Conservation (phyloP, 148 eudicot species). For the Cornus suecica region DNA sequence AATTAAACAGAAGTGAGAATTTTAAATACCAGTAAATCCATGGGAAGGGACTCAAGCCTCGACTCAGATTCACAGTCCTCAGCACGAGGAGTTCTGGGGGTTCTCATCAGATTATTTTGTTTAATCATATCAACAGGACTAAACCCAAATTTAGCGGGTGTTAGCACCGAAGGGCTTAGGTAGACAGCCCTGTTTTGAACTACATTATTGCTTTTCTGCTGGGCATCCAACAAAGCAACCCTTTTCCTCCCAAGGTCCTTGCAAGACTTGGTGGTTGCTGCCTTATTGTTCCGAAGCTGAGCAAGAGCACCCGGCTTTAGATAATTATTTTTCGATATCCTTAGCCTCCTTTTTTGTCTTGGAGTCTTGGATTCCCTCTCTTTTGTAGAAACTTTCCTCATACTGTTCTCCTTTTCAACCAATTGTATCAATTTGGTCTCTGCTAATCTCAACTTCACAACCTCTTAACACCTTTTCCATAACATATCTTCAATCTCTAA, state of each 20-base stretch:
- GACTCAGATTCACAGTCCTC: slow-evolving; percentile 53
- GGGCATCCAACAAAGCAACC: slow-evolving; percentile 48
- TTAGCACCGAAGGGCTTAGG: slow-evolving; percentile 39
- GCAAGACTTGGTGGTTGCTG: slow-evolving; percentile 50
- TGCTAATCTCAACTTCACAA: background rate
- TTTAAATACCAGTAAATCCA: slow-evolving; percentile 74
- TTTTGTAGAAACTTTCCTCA: slow-evolving; percentile 73
- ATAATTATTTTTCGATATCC: slow-evolving; percentile 50
- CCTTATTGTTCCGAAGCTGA: slow-evolving; percentile 68
- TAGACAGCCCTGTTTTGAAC: slow-evolving; percentile 22
- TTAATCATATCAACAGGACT: slow-evolving; percentile 33
- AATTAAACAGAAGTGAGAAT: slow-evolving; percentile 6
- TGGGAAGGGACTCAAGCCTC: slow-evolving; percentile 86
- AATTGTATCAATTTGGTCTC: background rate
- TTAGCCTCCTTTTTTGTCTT: slow-evolving; percentile 50
- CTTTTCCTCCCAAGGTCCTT: slow-evolving; percentile 85
- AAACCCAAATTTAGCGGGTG: slow-evolving; percentile 53
- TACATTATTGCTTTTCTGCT: slow-evolving; percentile 27
- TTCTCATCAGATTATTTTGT: slow-evolving; percentile 42
- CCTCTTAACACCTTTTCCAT: background rate
- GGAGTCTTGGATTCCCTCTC: slow-evolving; percentile 53
- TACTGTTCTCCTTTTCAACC: slow-evolving; percentile 14
- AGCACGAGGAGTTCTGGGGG: slow-evolving; percentile 74
- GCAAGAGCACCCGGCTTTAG: slow-evolving; percentile 90
- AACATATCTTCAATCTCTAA: background rate